phyloP scores from a whole-genome alignment of 257 asterid genomes.

The Solanum bulbocastanum region DNA sequence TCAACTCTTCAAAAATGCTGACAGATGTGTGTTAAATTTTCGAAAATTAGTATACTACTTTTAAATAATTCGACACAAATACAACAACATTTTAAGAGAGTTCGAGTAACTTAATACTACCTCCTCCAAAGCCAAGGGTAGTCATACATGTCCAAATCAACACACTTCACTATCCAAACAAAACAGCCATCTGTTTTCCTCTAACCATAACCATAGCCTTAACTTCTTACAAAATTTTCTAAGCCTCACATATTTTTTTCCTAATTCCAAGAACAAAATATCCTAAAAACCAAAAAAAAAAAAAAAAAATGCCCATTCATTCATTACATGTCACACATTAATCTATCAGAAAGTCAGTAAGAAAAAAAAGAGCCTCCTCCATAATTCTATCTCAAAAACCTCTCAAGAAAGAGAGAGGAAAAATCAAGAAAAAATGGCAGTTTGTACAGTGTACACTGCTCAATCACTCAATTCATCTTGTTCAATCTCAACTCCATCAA shows the following conservation, averaged over 20 bases:
- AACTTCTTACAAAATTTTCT: conserved; percentile 12
- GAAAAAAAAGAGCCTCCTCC: not conserved
- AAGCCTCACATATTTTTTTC: conserved; percentile 17
- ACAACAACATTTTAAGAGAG: not conserved
- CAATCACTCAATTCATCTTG: conserved; percentile 61
- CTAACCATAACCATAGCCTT: conserved; percentile 26
- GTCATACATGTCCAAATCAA: not conserved
- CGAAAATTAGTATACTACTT: not conserved
- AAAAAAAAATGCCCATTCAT: not conserved
- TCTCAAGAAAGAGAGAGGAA: conserved; percentile 6
- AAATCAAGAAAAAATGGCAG: conserved; percentile 44
- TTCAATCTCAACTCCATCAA: conserved; percentile 62
- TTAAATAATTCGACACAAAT: rapidly evolving
- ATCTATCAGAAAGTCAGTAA: not conserved
- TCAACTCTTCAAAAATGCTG: not conserved
- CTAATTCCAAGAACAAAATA: not conserved
- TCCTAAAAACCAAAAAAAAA: not conserved
- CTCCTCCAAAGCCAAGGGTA: conserved; percentile 14
- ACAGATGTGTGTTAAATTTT: not conserved
- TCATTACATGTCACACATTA: conserved; percentile 4
- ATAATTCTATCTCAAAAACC: not conserved
- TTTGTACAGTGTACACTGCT: conserved; percentile 53
- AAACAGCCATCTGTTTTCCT: conserved; percentile 14
- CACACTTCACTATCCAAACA: conserved; percentile 16
- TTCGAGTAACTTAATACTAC: not conserved